Evolutionary conservation across 2,329 filamentous ascomycete genomes (phyloP).

Genomic region (Fusarium sp.): DNA sequence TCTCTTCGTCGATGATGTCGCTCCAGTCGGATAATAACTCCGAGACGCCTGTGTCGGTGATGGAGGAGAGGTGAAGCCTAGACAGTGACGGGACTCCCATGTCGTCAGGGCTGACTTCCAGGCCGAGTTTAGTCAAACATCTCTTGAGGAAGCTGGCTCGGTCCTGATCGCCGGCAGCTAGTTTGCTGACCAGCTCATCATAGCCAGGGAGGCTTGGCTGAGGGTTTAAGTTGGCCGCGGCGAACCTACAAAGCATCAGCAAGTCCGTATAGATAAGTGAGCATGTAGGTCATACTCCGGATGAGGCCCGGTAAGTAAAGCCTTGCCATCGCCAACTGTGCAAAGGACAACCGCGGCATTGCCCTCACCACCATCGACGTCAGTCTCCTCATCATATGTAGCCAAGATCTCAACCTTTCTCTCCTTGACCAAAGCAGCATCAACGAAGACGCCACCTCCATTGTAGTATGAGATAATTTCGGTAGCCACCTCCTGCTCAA

Average conservation of each 20-base stretch:
- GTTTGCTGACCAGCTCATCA: constrained; percentile 73
- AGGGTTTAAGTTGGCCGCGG: constrained; percentile 79
- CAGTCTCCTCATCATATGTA: constrained; percentile 78
- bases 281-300: constrained; percentile 74
- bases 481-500: constrained; percentile 68
- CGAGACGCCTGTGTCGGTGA: constrained; percentile 72
- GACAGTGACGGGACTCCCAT: constrained; percentile 83
- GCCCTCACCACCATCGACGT: constrained; percentile 79
- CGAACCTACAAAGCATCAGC: constrained; percentile 72
- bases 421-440: constrained; percentile 72
- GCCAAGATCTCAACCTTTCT: constrained; percentile 84
- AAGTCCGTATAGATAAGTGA: too few relatives aligned
- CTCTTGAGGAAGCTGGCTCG: constrained; percentile 82
- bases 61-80: constrained; percentile 82
- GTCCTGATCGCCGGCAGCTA: constrained; percentile 76
- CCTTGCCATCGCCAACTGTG: constrained; percentile 83
- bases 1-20: constrained; percentile 75
- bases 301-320: constrained; percentile 87
- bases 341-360: constrained; percentile 87
- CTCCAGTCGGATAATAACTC: constrained; percentile 75
- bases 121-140: constrained; percentile 81
- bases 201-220: constrained; percentile 78
- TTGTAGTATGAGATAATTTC: constrained; percentile 88
- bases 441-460: constrained; percentile 92
- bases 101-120: constrained; percentile 79